Evolutionary conservation across 208 protist species (phyloP).

Genomic region (Crithidia thermophila): DNA sequence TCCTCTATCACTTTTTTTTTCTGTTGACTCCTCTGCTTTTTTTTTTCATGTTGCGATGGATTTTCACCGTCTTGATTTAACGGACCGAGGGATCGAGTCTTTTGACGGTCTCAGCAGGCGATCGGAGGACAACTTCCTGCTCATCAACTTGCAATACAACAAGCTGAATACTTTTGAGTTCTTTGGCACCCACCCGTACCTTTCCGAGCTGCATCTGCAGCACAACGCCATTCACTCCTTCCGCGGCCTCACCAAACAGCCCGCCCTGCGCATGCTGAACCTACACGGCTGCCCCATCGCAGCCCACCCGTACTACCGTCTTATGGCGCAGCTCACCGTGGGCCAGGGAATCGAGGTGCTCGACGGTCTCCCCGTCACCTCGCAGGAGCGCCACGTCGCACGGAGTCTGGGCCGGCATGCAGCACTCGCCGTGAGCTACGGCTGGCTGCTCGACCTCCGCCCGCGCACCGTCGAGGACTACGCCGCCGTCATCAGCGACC

Average conservation of each 20-base stretch:
- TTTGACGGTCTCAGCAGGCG: slow-evolving; percentile 51
- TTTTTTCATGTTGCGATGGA: slow-evolving; percentile 41
- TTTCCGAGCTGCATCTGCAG: slow-evolving; percentile 58
- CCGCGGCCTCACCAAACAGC: slow-evolving; percentile 71
- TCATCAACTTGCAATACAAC: slow-evolving; percentile 71
- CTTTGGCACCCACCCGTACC: slow-evolving; percentile 78
- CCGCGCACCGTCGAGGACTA: slow-evolving; percentile 47
- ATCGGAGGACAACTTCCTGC: slow-evolving; percentile 51
- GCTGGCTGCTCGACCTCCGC: slow-evolving; percentile 67
- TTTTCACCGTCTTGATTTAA: slow-evolving; percentile 54
- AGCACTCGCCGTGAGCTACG: slow-evolving; percentile 78
- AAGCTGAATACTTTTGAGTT: slow-evolving; percentile 52
- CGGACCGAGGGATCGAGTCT: slow-evolving; percentile 43
- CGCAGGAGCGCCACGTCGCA: slow-evolving; percentile 55
- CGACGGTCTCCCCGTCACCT: slow-evolving; percentile 54
- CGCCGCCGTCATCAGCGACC: slow-evolving; percentile 47
- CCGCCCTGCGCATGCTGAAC: slow-evolving; percentile 46
- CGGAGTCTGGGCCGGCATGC: slow-evolving; percentile 38
- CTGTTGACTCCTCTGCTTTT: slow-evolving; percentile 17
- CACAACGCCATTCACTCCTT: slow-evolving; percentile 65
- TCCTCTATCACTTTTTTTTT: slow-evolving; percentile 11
- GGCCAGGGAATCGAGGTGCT: slow-evolving; percentile 66
- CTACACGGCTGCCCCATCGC: slow-evolving; percentile 72
- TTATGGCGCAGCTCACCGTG: slow-evolving; percentile 75
- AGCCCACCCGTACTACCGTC: slow-evolving; percentile 69